phyloP scores from a whole-genome alignment of 768 basidiomycete genomes.

The Lepiota venenata region DNA sequence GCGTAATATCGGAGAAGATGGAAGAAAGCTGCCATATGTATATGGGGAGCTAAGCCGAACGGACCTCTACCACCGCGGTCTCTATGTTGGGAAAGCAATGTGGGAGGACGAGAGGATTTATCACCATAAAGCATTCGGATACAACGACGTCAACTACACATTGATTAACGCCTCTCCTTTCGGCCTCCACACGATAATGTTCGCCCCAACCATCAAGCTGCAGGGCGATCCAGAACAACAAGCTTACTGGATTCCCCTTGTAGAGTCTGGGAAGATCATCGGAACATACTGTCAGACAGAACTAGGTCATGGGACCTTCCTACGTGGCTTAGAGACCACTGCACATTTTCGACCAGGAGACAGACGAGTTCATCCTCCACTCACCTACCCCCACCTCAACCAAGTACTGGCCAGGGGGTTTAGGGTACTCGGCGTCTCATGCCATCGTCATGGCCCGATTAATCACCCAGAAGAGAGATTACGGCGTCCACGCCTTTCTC shows the following conservation, averaged over 20 bases:
- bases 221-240: conserved; percentile 21
- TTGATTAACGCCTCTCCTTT: conserved; percentile 23
- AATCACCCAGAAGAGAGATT: conserved; percentile 14
- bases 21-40: conserved; percentile 10
- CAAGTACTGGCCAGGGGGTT: conserved; percentile 24
- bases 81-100: conserved; percentile 18
- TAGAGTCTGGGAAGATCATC: conserved; percentile 18
- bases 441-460: conserved; percentile 24
- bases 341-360: conserved; percentile 20
- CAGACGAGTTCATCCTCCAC: conserved; percentile 23
- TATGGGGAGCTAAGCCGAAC: conserved; percentile 19
- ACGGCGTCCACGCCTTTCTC: conserved; percentile 23
- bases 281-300: conserved; percentile 25
- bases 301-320: conserved; percentile 24
- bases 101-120: conserved; percentile 18
- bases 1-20: conserved; percentile 13
- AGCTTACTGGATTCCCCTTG: conserved; percentile 20
- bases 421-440: conserved; percentile 22
- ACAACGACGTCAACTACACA: conserved; percentile 13
- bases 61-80: conserved; percentile 19
- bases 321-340: conserved; percentile 26
- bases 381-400: conserved; percentile 21
- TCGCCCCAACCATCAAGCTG: conserved; percentile 20
- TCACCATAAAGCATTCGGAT: conserved; percentile 15
- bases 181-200: conserved; percentile 22